Base-by-base conservation (phyloP, 2,329 filamentous ascomycete species). In the Calonectria crousiana region DNA sequence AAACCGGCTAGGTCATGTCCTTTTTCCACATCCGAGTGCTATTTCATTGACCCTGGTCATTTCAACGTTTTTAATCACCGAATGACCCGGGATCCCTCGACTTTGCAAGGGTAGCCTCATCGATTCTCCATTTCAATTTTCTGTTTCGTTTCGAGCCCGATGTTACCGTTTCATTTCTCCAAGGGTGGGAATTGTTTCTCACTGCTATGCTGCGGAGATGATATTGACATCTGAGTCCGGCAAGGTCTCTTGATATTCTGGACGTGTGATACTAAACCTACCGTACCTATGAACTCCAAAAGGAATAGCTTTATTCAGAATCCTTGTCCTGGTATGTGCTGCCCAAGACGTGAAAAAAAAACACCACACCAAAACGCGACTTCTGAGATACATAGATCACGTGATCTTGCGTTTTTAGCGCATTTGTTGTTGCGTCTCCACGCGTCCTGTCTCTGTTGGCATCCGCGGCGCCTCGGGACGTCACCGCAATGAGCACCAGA, bases 361-460 rank as follows among this genome's bases (percentile, higher is more conserved):
- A 41, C 10, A 38, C 11, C 3, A 14, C 28, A 9, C 11, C 13
- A 20, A 30, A 34, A 26, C 18, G 9, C n/a, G 38, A 47, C 44
- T 13, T 47, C n/a, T 8, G 20, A 47, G 20, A 6, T 47, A 11
- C 30, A 13, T 2, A 3, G 6, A 8, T 3, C 79, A 80, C 79
- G 79, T 80, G 79, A 81, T 65, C 73, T 75, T 79, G 79, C 79
- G 79, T 81, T 79, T 79, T 79, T 74, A 47, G 73, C 76, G 78
- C 76, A 72, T n/a, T 67, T 30, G 32, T 51, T 34, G 62, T 74
- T 78, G 77, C 78, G 79, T 81, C 73, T 66, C 65, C 72, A 58
- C 76, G 78, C 77, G 34, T 28, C 73, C 56, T 11, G 18, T 8
- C n/a, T 44, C 9, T 47, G 44, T 44, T 69, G 70, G 23, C 36